Base-by-base conservation (phyloP, 106 monocot species). In the Acanthochlamys bracteata region DNA sequence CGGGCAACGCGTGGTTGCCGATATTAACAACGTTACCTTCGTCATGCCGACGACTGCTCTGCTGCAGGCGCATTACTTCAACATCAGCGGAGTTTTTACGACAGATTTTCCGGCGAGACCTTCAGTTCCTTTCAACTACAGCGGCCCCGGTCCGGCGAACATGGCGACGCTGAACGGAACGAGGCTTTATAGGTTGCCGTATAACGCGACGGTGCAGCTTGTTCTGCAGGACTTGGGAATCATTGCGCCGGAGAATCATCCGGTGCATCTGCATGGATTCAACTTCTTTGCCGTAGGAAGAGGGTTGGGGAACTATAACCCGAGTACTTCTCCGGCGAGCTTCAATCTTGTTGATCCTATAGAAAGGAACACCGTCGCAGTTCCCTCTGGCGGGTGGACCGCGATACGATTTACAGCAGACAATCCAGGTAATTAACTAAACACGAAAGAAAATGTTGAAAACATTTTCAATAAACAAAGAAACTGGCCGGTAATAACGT, bases 1-100 rank as follows among this genome's bases (percentile, higher is more conserved):
- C 24, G 73, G 73, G 0, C 70, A 55, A 63, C 63, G 73, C 10
- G 59, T 86, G 0, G 78, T 82, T 22, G 86, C 79, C 8, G 75
- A 40, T 17, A 57, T 86, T 17, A 86, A 86, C 75, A 86, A 86
- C 53, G 73, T 86, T 7, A 73, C 72, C 25, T 86, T 86, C 55
- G 75, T 73, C 27, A 79, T 86, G 86, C 86, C 86, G 13, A 73
- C 66, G 16, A 76, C 67, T 0, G 82, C 79, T 0, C 73, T 86
- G 10, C 73, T 86, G 0, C 78, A 82, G 26, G 78, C 86, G 4
- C 86, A 82, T 40, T 86, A 73, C 73, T 82, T 67, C 69, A 82
- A 82, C 42, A 46, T 46, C 14, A 55, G 53, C 6, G 79, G 82
- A 16, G 79, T 82, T 8, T 82, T 76, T 68, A 79, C 76, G 7